Base-by-base conservation (phyloP, 805 yeast genomes). In the Cyberlindnera mississippiensis region DNA sequence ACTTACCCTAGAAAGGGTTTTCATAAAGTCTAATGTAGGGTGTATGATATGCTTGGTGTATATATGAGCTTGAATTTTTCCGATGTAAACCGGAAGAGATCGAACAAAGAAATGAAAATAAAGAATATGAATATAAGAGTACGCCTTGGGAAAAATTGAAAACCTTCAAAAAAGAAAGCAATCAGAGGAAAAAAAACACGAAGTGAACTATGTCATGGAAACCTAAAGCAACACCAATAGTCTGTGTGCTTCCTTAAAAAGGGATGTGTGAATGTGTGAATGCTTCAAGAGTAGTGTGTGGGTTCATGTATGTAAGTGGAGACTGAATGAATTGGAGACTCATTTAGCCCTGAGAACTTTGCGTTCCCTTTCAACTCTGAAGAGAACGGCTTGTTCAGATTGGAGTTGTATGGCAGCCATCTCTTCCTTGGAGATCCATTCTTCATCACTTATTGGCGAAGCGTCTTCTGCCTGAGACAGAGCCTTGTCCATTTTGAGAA, bases 311-410 rank as follows among this genome's bases (percentile, higher is more conserved):
- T 20, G 17, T 3, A 11, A 14, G 11, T 20, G 33, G n/a, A 18
- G 3, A n/a, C 11, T 18, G 10, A 28, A 13, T 19, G 14, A 12
- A 10, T 17, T 16, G 18, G 4, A n/a, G 3, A 20, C 18, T 15
- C n/a, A 28, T 10, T 14, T 39, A 12, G 37, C 40, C 27, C 50
- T 48, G 4, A 55, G 14, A 6, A 49, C 20, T 30, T 43, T 53
- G 14, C 48, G 41, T 19, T 58, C 62, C 32, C 62, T 51, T 14
- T 56, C 61, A 9, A 58, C 47, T 26, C 62, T 52, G 12, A 43
- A 37, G 12, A 54, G 20, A 5, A 58, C 62, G 9, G 61, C 61
- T 17, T 41, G 51, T 31, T 56, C 59, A 1, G 61, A 46, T 33
- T 56, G 59, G 5, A 38, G 17, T 17, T 38, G 50, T 1, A 58